A percentile compares a stretch with the other conserved stretches of the same genome.
phyloP scores from a whole-genome alignment of 106 monocot species.

The Hemerocallis citrina region DNA sequence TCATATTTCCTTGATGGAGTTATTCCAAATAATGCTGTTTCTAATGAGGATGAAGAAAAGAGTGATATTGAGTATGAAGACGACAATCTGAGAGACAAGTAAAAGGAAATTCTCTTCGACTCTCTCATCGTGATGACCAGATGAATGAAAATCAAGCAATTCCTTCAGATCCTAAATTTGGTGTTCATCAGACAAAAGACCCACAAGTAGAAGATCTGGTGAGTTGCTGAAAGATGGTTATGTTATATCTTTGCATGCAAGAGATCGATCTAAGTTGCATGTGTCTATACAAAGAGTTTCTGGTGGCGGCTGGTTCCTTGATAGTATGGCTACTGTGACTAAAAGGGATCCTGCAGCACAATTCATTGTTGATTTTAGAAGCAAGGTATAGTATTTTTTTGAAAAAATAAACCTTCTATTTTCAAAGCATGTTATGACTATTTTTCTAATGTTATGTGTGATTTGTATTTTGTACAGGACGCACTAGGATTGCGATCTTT shows the following conservation, averaged over 20 bases:
- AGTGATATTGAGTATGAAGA: slow-evolving; percentile 49
- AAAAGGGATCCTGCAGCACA: slow-evolving; percentile 94
- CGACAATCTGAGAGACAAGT: slow-evolving; percentile 31
- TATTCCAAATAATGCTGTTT: slow-evolving; percentile 63
- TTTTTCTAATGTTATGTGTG: background rate
- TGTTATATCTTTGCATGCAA: slow-evolving; percentile 69
- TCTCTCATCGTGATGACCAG: slow-evolving; percentile 26
- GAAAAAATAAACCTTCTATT: background rate
- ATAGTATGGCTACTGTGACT: slow-evolving; percentile 66
- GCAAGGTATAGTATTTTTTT: slow-evolving; percentile 46
- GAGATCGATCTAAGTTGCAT: slow-evolving; percentile 44
- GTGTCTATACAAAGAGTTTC: slow-evolving; percentile 66
- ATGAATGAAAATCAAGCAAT: slow-evolving; percentile 41
- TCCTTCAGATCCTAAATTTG: slow-evolving; percentile 30
- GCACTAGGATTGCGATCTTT: slow-evolving; percentile 81
- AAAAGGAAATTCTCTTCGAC: slow-evolving; percentile 32
- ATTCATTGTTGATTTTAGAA: slow-evolving; percentile 68
- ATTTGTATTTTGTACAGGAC: slow-evolving; percentile 40
- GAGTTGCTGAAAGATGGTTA: slow-evolving; percentile 70
- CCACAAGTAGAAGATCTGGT: slow-evolving; percentile 33
- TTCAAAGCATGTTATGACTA: background rate
- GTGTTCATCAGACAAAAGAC: slow-evolving; percentile 28
- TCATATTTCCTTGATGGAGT: slow-evolving; percentile 75
- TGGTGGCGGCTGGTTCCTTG: slow-evolving; percentile 80
- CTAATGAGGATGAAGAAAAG: slow-evolving; percentile 76